Conservation (phyloP, 345 rosid genomes). For the Pistacia vera region DNA sequence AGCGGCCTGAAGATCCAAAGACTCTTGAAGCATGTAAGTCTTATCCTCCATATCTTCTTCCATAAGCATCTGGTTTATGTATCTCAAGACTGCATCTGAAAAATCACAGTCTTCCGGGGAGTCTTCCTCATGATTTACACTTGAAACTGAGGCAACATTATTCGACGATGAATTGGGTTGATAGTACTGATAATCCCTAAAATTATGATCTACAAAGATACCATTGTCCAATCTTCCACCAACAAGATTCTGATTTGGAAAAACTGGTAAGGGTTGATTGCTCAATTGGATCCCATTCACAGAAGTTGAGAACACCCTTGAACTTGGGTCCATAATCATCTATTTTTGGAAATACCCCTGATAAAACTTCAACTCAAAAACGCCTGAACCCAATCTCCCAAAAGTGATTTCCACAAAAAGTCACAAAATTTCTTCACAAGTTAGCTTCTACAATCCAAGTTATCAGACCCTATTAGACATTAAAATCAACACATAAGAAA, state of each 20-base stretch:
- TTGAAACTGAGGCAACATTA: conserved; percentile 9
- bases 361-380: not conserved
- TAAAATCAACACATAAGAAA: not conserved
- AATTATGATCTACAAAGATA: conserved; percentile 24
- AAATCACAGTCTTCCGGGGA: conserved; percentile 68
- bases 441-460: conserved; percentile 1
- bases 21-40: conserved; percentile 79
- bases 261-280: conserved; percentile 39
- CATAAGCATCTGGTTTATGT: conserved; percentile 85
- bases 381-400: not conserved
- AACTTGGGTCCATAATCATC: conserved; percentile 59
- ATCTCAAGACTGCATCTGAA: conserved; percentile 77
- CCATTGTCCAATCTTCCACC: conserved; percentile 34
- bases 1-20: conserved; percentile 83
- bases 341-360: conserved; percentile 1
- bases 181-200: conserved; percentile 35
- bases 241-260: conserved; percentile 44
- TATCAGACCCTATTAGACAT: conserved; percentile 6
- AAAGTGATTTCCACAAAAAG: conserved; percentile 8
- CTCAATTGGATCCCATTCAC: conserved; percentile 40
- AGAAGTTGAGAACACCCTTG: conserved; percentile 38
- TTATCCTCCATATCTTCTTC: conserved; percentile 88
- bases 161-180: conserved; percentile 26
- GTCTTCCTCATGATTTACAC: conserved; percentile 47
- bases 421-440: not conserved